phyloP scores from a whole-genome alignment of 139 green algal species.

The Chlorella sp. region DNA sequence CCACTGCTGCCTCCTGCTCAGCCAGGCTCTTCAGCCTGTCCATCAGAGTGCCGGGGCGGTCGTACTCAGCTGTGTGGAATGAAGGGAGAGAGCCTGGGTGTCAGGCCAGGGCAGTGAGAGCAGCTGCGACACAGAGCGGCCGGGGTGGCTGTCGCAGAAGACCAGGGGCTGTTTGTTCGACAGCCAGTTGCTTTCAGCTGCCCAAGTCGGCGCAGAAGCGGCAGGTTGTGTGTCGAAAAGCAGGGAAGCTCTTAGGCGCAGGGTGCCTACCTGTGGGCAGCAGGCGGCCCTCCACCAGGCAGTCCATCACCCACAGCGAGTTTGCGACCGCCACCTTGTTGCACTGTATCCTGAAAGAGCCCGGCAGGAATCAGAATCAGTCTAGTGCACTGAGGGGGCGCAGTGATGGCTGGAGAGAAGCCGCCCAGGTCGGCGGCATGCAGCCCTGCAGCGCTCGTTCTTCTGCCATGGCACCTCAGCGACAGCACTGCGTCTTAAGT shows the following conservation, averaged over 20 bases:
- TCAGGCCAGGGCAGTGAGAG: no score
- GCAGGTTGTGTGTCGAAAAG: no score
- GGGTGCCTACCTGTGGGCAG: background rate
- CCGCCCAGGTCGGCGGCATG: no score
- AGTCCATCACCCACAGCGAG: conserved; percentile 5
- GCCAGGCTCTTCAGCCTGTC: background rate
- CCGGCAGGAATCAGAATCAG: background rate
- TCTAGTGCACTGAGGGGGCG: background rate
- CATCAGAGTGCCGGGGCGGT: background rate
- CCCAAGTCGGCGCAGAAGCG: no score
- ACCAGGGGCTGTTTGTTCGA: background rate
- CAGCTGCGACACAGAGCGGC: no score
- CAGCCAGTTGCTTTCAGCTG: no score
- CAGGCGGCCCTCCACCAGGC: background rate
- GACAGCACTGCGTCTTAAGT: no score
- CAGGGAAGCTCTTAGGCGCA: no score
- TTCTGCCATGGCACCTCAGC: background rate
- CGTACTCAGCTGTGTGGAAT: background rate
- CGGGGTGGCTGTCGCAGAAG: background rate
- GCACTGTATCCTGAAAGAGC: background rate
- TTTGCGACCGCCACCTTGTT: background rate
- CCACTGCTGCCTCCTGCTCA: background rate
- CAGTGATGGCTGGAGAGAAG: no score
- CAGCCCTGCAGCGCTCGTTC: no score
- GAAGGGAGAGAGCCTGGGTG: no score